Base-by-base conservation (phyloP, 2,329 filamentous ascomycete genomes). In the Parafenestella ontariensis region DNA sequence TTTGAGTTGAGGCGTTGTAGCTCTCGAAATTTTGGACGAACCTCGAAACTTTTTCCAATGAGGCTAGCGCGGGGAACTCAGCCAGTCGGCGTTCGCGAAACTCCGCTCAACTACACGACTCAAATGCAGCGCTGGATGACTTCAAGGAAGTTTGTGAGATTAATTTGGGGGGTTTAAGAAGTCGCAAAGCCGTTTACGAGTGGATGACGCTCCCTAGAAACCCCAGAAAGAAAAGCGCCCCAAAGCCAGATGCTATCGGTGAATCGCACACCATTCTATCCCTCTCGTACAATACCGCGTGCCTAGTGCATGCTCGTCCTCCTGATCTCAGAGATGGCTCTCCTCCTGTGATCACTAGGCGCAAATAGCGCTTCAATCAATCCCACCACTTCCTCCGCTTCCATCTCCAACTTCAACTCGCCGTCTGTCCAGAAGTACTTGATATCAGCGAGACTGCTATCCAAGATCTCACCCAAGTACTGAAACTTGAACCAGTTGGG, bases 401-500 rank as follows among this genome's bases (percentile, higher is more conserved):
- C 81, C 73, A 88, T 88, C 65, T 88, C 86, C 50, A 87, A 68
- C 55, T 82, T 82, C 63, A 89, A 65, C 69, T 86, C 86, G n/a
- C 85, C 84, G 61, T 89, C 85, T 2, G 79, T 80, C 86, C 86
- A 89, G 39, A 88, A 70, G 58, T 83, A 88, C 64, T 83, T 87
- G 74, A 89, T 88, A 64, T 89, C 86, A 18, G 84, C 86, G 15
- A 89, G 74, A 44, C 81, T 85, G 50, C 83, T 83, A 49, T 88
- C 86, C 47, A 89, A 69, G 40, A 89, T 87, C 61, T 88, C 86
- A 37, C 81, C 76, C 47, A 89, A 68, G 62, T 88, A 88, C 67
- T 87, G 85, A 66, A 88, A 88, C 55, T 85, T 85, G 58, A 88
- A 77, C 86, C 86, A 89, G 59, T 83, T 84, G 3, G 82, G 80